Percentiles rank a stretch among this genome's conserved stretches.
Evolutionary conservation across 306 rosid genomes (phyloP).

Genomic region (Citrullus mucosospermus): DNA sequence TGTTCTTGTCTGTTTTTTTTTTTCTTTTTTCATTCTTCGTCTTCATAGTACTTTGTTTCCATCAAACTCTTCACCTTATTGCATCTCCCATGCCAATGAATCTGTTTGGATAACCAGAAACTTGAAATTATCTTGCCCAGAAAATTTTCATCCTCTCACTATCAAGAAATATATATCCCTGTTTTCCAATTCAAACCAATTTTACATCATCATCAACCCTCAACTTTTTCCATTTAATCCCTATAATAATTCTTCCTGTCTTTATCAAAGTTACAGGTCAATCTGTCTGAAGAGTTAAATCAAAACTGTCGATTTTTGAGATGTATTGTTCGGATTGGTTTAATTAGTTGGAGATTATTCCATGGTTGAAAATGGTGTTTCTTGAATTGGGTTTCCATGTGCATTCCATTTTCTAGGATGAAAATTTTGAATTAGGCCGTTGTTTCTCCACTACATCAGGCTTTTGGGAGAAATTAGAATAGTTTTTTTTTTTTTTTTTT

Average conservation of each 20-base stretch:
- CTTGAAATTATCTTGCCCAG: background rate
- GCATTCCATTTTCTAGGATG: background rate
- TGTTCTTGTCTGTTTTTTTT: slow-evolving; percentile 6
- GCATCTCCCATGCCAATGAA: too few relatives aligned
- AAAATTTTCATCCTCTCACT: background rate
- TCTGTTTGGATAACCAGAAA: background rate
- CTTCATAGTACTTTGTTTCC: slow-evolving; percentile 7
- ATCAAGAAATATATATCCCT: too few relatives aligned
- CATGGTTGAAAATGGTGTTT: background rate
- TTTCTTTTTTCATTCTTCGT: background rate
- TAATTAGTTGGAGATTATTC: background rate
- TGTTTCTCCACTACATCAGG: background rate
- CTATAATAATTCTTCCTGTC: background rate
- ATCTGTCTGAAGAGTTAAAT: background rate
- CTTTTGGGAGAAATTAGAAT: background rate
- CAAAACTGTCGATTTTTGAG: too few relatives aligned
- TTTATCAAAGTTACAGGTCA: background rate
- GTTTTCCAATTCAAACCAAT: background rate
- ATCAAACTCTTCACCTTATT: background rate
- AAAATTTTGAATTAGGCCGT: background rate
- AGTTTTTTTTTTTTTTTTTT: background rate
- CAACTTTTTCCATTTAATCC: background rate
- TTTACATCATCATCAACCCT: background rate
- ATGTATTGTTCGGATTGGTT: too few relatives aligned
- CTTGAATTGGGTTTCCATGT: background rate